Evolutionary conservation across 2,329 filamentous ascomycete genomes (phyloP).

Genomic region (Aspergillus latus): DNA sequence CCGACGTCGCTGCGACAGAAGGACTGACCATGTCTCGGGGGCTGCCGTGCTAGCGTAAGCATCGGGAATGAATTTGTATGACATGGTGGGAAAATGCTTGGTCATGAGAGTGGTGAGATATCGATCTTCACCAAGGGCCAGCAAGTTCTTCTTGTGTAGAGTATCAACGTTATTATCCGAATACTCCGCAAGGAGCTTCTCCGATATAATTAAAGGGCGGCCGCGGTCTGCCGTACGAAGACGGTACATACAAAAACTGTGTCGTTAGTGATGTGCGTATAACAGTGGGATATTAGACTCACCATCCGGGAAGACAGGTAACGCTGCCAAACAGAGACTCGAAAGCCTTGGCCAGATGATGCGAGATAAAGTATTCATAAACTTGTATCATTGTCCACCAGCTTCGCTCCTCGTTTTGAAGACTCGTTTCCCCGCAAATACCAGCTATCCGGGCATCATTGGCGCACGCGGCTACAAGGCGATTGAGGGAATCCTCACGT

Average conservation of each 20-base stretch:
- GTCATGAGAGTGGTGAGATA: slow-evolving; percentile 97
- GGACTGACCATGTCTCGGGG: slow-evolving; percentile 87
- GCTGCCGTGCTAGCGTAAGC: slow-evolving; percentile 92
- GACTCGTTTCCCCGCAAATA: slow-evolving; percentile 93
- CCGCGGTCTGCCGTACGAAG: slow-evolving; percentile 90
- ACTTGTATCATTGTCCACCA: slow-evolving; percentile 99
- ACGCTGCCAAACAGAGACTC: slow-evolving; percentile 97
- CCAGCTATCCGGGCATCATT: slow-evolving; percentile 95
- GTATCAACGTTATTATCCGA: slow-evolving; percentile 87
- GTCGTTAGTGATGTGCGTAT: background rate
- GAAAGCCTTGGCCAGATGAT: slow-evolving; percentile 94
- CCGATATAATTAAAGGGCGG: slow-evolving; percentile 89
- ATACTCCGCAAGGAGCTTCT: slow-evolving; percentile 85
- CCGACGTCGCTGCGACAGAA: slow-evolving; percentile 94
- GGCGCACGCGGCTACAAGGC: slow-evolving; percentile 86
- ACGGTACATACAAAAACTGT: slow-evolving; percentile 98
- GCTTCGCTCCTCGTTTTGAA: slow-evolving; percentile 90
- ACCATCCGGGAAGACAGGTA: slow-evolving; percentile 98
- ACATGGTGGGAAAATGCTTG: slow-evolving; percentile 93
- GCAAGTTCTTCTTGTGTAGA: slow-evolving; percentile 88
- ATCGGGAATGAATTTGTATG: slow-evolving; percentile 92
- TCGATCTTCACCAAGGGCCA: slow-evolving; percentile 94
- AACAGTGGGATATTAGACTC: slow-evolving; percentile 48
- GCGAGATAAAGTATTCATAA: slow-evolving; percentile 99
- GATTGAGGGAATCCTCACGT: slow-evolving; percentile 85